A percentile compares a stretch with the other conserved stretches of the same genome.
Conservation (phyloP, 805 yeast genomes). For the Diddensiella santjacobensis region DNA sequence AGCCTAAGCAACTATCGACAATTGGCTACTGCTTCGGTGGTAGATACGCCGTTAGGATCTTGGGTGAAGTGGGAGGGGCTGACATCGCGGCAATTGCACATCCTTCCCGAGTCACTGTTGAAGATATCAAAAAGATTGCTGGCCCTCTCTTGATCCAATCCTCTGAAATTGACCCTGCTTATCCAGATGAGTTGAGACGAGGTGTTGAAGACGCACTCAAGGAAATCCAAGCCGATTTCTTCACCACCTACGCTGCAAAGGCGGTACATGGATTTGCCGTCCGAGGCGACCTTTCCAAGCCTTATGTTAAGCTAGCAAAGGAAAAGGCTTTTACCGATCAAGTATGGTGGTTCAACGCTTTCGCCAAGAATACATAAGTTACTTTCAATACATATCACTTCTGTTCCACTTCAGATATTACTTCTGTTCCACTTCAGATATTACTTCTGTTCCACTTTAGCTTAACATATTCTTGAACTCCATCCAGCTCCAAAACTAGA, state of each 20-base stretch:
- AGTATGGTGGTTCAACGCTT: constrained; percentile 18
- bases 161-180: constrained; percentile 67
- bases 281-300: constrained; percentile 63
- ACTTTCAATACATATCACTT: too few species aligned
- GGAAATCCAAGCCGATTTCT: constrained; percentile 52
- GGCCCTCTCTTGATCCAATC: constrained; percentile 66
- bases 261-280: constrained; percentile 73
- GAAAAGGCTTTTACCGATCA: constrained; percentile 49
- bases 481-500: too few species aligned
- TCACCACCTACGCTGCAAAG: constrained; percentile 57
- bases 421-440: too few species aligned
- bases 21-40: constrained; percentile 89
- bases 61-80: constrained; percentile 38
- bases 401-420: too few species aligned
- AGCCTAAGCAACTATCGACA: constrained; percentile 47
- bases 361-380: too few species aligned
- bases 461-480: too few species aligned
- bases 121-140: constrained; percentile 57
- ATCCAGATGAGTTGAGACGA: constrained; percentile 58
- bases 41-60: constrained; percentile 54
- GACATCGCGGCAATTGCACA: constrained; percentile 73
- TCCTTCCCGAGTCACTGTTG: constrained; percentile 68
- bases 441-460: too few species aligned
- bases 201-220: constrained; percentile 55
- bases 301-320: constrained; percentile 56